phyloP scores from a whole-genome alignment of 306 rosid genomes.

The Gillenia trifoliata region DNA sequence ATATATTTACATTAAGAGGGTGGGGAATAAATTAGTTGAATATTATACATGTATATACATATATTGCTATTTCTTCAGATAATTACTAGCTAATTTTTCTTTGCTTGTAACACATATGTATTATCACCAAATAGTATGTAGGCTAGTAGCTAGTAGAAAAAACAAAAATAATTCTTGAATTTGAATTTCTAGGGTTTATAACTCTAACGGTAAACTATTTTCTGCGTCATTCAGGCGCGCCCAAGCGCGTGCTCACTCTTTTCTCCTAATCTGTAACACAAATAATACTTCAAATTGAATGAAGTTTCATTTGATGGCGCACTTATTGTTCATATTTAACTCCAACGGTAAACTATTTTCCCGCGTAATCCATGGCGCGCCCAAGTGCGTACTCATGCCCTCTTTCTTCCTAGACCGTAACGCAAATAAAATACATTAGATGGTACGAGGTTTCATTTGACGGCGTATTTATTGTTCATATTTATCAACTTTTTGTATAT shows the following conservation, averaged over 20 bases:
- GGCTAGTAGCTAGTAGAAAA: background rate
- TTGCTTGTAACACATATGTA: background rate
- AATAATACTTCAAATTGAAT: too few relatives aligned
- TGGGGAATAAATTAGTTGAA: background rate
- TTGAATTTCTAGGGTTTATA: background rate
- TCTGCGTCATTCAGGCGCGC: rapidly evolving
- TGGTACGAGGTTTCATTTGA: background rate
- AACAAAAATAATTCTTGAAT: background rate
- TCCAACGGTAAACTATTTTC: background rate
- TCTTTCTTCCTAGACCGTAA: background rate
- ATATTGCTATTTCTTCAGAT: background rate
- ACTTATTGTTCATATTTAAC: background rate
- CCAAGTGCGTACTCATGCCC: background rate
- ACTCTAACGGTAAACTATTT: background rate
- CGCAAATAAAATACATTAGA: background rate
- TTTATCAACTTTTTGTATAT: background rate
- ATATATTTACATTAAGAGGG: too few relatives aligned
- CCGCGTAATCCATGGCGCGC: rapidly evolving
- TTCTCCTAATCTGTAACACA: background rate
- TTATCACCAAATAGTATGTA: background rate
- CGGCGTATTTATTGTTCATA: background rate
- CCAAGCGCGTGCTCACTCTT: background rate
- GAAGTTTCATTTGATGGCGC: background rate
- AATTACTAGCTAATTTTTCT: background rate
- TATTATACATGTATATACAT: background rate